Evolutionary conservation across 331 rosid genomes (phyloP), one percentile per base, ranked within the genome.

Genomic region (Pyracantha coccinea): DNA sequence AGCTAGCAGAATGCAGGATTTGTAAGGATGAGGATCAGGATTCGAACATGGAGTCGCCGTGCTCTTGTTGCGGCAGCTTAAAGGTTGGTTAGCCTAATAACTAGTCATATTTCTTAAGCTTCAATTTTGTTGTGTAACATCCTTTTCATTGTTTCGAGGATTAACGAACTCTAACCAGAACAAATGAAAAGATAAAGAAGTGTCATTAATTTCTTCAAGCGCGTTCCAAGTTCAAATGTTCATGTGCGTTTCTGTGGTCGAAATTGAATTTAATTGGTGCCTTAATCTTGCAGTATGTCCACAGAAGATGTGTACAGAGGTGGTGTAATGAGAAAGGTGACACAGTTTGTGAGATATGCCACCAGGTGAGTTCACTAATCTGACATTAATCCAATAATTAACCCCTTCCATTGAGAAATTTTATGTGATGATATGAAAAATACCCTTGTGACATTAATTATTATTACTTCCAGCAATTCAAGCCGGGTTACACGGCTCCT

Each of bases 301-400:
- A 95, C 86, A 89, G 98, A 35, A 86, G 86, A 80, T 95, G 99
- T 66, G 80, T 95, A 75, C 99, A 95, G 71, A 80, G 89, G 75
- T 92, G 99, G 99, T 95, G 99, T 70, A 86, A 95, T 75, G 99
- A 92, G 86, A 95, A 95, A 82, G 97, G 99, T 32, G 90, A 95
- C 82, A 92, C 92, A 45, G 69, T 81, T 21, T 95, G 99, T 78
- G 99, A 95, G 88, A 95, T 95, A 83, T 95, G 99, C 85, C 98
- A 85, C 66, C 4, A 28, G 29, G 29, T 28, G 29, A 28, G 29
- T 28, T 28, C 29, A 44, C 50, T 8, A 44, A 44, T 14, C 50
- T 57, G 20, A 23, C 53, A 27, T 57, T 70, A 28, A 28, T 52
- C 53, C 24, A n/a, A 54, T 76, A 61, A 13, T 66, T 44, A 58